These are phyloP conservation scores for Cryphonectria parasitica DNA, from an alignment of 2,329 filamentous ascomycete genomes.

Conservation along the genomic window DNA sequence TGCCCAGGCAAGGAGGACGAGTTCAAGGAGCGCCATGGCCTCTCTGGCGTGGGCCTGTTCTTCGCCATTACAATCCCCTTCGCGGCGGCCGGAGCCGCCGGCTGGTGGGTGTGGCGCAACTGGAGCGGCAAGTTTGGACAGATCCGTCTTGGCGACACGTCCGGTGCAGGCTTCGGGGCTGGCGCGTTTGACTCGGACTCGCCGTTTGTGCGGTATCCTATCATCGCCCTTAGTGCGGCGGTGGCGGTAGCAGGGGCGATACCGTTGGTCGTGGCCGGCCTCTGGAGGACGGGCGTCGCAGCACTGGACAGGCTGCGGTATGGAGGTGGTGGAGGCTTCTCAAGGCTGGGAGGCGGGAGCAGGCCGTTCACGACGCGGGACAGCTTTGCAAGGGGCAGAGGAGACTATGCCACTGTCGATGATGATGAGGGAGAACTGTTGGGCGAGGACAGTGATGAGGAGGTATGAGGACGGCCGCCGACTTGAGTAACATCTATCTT, in stretches of 20 bases:
- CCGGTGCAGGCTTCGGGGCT: conserved; percentile 40
- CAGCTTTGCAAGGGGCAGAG: conserved; percentile 83
- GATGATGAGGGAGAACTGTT: conserved; percentile 94
- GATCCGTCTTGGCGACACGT: conserved; percentile 79
- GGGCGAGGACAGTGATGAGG: conserved; percentile 92
- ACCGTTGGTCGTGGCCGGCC: conserved; percentile 71
- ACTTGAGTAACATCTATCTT: neutral
- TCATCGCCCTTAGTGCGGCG: conserved; percentile 70
- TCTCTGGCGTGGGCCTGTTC: conserved; percentile 77
- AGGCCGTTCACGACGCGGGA: conserved; percentile 84
- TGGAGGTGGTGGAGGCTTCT: conserved; percentile 47
- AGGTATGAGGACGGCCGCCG: conserved; percentile 55
- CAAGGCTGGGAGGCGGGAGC: conserved; percentile 57
- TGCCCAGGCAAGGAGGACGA: conserved; percentile 85
- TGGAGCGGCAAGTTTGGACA: conserved; percentile 92
- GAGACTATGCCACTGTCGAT: conserved; percentile 88
- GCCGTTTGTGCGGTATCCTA: conserved; percentile 80
- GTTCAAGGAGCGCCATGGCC: conserved; percentile 71
- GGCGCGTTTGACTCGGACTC: conserved; percentile 68
- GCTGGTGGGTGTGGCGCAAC: conserved; percentile 83
- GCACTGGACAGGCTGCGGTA: conserved; percentile 50
- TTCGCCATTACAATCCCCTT: conserved; percentile 82
- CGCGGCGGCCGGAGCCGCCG: conserved; percentile 68
- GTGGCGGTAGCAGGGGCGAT: conserved; percentile 64
- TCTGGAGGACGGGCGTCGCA: conserved; percentile 69